Evolutionary conservation across 306 rosid species (phyloP).

Genomic region (Rosa multiflora): DNA sequence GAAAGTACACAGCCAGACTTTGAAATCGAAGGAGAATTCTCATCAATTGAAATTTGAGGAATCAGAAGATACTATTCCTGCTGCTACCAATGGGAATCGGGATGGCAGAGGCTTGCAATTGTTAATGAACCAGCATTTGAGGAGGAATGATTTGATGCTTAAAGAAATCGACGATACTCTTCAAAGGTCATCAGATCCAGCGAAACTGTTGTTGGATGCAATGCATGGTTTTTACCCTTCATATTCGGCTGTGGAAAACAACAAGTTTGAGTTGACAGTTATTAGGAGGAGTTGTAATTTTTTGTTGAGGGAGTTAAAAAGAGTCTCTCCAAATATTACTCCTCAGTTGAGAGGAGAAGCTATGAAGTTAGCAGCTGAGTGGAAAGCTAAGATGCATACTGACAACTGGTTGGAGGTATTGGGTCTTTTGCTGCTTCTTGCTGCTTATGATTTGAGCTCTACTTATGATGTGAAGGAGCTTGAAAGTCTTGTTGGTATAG

Average conservation of each 20-base stretch:
- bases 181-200: constrained; percentile 35
- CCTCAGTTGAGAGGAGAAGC: constrained; percentile 42
- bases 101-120: constrained; percentile 29
- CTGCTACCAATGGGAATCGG: background rate
- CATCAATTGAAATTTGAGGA: background rate
- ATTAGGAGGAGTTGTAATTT: constrained; percentile 42
- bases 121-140: constrained; percentile 33
- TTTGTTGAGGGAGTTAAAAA: constrained; percentile 35
- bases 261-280: constrained; percentile 25
- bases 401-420: constrained; percentile 35
- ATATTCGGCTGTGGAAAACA: background rate
- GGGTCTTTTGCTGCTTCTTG: constrained; percentile 49
- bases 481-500: constrained; percentile 19
- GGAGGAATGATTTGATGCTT: constrained; percentile 30
- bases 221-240: constrained; percentile 42
- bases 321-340: constrained; percentile 29
- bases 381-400: constrained; percentile 39
- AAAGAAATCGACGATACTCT: constrained; percentile 29
- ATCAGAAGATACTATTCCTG: background rate
- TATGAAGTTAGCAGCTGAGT: constrained; percentile 36
- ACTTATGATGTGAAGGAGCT: constrained; percentile 36
- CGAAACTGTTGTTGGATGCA: constrained; percentile 46
- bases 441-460: constrained; percentile 33
- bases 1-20: background rate
- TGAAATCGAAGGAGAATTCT: background rate